These are phyloP conservation scores for Xylaria curta DNA, from an alignment of 495 filamentous ascomycete species.

Conservation along the genomic window DNA sequence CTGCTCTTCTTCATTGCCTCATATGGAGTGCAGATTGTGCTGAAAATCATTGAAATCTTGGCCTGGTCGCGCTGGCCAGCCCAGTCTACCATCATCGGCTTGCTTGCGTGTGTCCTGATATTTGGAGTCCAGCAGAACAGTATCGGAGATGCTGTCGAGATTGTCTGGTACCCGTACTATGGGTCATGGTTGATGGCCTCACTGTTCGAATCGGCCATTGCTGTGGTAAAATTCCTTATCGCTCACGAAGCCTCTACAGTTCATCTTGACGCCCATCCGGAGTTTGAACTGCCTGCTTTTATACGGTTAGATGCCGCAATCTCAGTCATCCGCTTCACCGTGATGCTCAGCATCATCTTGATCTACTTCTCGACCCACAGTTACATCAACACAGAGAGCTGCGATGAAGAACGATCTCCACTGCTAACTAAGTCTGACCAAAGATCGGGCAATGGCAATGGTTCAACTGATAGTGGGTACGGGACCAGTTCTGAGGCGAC, in stretches of 20 bases:
- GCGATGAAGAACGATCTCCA: conserved; percentile 59
- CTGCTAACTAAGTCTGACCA: conserved; percentile 50
- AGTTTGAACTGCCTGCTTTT: conserved; percentile 29
- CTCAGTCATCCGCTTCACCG: conserved; percentile 42
- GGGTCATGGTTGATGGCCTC: conserved; percentile 62
- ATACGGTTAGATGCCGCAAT: conserved; percentile 44
- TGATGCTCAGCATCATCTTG: conserved; percentile 38
- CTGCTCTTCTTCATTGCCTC: conserved; percentile 54
- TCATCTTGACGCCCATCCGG: conserved; percentile 14
- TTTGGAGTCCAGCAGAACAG: conserved; percentile 61
- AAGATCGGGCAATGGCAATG: conserved; percentile 29
- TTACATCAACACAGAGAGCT: conserved; percentile 40
- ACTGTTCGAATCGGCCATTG: conserved; percentile 55
- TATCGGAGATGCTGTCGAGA: conserved; percentile 53
- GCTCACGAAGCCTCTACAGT: conserved; percentile 28
- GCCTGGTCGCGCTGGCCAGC: conserved; percentile 47
- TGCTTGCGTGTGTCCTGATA: conserved; percentile 61
- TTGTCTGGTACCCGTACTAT: conserved; percentile 68
- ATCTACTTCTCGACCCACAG: conserved; percentile 44
- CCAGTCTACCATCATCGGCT: conserved; percentile 56
- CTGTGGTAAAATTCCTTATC: conserved; percentile 43
- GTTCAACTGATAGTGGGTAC: conserved; percentile 49
- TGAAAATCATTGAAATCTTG: conserved; percentile 48
- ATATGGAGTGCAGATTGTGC: conserved; percentile 57
- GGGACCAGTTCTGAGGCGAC: conserved; percentile 51